Evolutionary conservation across 176 grass and related monocot genomes (phyloP), one percentile per base, ranked within the genome.

Genomic region (Paspalum vaginatum): DNA sequence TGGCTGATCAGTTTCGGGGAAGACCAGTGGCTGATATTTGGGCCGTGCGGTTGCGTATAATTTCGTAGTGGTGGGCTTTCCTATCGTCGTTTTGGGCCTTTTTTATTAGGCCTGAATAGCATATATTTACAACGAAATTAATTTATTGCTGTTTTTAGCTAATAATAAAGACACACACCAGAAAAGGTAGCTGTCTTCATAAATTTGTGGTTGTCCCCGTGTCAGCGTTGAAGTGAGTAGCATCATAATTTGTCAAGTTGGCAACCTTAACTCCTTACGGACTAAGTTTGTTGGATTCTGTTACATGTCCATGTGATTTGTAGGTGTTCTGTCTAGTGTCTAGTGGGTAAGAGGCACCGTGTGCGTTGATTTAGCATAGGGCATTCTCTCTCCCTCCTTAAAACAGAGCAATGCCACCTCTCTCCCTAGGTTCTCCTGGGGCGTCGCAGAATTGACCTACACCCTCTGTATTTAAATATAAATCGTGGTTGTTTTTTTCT

Each of bases 251-350:
- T 12, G 16, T 13, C 17, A 11, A 56, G 50, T 41, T 74, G 70
- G 51, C 70, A 55, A 20, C 32, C 10, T 74, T 74, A 74, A 74
- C 55, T 4, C 11, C 27, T 73, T 39, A 37, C 8, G 15, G 69
- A 37, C 47, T 7, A 51, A 72, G 70, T 73, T 73, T 72, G 22
- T 15, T 72, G 9, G 48, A 7, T 53, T 38, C 24, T 11, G 70
- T 37, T 72, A 72, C 46, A 37, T 52, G 47, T 72, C 69, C 69
- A 72, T 38, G 48, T 71, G 68, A 71, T 27, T 14, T 14, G 27
- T 17, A 48, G 67, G 3, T 50, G 45, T 15, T 17, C 7, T 70
- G 14, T 50, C 22, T 70, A 5, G 68, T 70, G 14, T 50, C 22
- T 70, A 5, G 68, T 10, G 0, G 68, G 67, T 10, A 49, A 15